Base-by-base conservation (phyloP, 75 land plant species). In the Cryptomeria japonica region DNA sequence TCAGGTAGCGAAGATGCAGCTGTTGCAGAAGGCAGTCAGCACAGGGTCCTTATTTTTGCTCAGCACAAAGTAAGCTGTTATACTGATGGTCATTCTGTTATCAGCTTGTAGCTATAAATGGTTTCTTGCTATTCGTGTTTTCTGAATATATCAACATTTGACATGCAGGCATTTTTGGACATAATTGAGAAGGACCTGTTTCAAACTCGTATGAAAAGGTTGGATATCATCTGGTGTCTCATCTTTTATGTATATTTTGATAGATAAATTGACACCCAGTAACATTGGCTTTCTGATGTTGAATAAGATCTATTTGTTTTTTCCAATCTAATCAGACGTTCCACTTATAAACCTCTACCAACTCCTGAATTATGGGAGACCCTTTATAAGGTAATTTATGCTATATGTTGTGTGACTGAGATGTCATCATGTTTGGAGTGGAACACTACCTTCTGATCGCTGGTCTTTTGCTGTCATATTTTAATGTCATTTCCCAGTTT, bases 131-230 rank as follows among this genome's bases (percentile, higher is more conserved):
- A 58, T 38, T 49, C 25, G 15, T 56, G 8, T n/a, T 80, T 58
- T 75, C 49, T 88, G n/a, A 56, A 61, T n/a, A 19, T 49, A n/a
- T 58, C n/a, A 5, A 8, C 15, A 55, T 49, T 10, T 72, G 31
- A 64, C 53, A 5, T 93, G 94, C 95, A 97, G 99, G 92, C 94
- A 79, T 94, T 98, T 53, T 88, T 98, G 88, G 99, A 98, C 88
- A 94, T 98, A 31, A 98, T 98, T 91, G 99, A 98, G 86, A 96
- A 89, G 89, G 99, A 98, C 88, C 89, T 98, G 49, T 97, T 98
- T 79, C 97, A 97, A 75, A 82, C 95, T 19, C 96, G 91, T 84
- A 98, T 98, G 99, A 97, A 94, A 88, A 94, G 93, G 99, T 98
- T 51, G 77, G 93, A 19, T 32, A 34, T 58, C 6, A 64, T 56